Evolutionary conservation across 2,329 filamentous ascomycete genomes (phyloP), one percentile per base, ranked within the genome.

Genomic region (Scytalidium sp.): DNA sequence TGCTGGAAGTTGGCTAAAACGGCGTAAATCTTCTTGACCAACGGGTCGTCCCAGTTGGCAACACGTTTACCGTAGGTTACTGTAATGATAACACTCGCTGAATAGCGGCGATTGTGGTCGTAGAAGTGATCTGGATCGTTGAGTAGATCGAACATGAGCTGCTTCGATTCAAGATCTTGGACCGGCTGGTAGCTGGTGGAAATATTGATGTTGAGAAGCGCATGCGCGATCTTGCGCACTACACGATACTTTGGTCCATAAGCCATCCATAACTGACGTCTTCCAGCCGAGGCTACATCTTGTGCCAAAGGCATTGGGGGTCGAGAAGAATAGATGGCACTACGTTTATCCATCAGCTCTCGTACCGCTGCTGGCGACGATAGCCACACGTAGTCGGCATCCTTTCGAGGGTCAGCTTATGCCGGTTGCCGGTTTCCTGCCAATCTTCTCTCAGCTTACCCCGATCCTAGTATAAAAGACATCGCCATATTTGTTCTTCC

Each of bases 51-150:
- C 41, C 64, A 69, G 5, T 63, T 68, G 13, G 63, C 55, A 19
- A 73, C 63, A 1, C 61, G 57, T 43, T 68, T 66, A 6, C 70
- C 71, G 50, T 70, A 74, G 0, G 63, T 69, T 19, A 74, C 61
- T 2, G 69, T 67, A 19, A 73, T 67, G 22, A 75, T 72, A 11
- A 75, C 60, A 32, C 68, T 67, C 1, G 70, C 64, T 2, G 71
- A 66, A 48, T 73, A 74, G 20, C 71, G 62, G 46, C 70, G 65
- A 48, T 72, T 67, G 50, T 67, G 67, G 41, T 63, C 62, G 22
- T 71, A 69, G 50, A 71, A 73, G 45, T 66, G 56, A 22, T 55
- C 56, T 2, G 70, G 69, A 7, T 62, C 55, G 19, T 54, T 47
- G 21, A 70, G 43, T 1, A 74, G 58, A 46, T 72, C 68, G 25